Conservation (phyloP, 2,329 filamentous ascomycete species). For the Paraconiothyrium sp. region DNA sequence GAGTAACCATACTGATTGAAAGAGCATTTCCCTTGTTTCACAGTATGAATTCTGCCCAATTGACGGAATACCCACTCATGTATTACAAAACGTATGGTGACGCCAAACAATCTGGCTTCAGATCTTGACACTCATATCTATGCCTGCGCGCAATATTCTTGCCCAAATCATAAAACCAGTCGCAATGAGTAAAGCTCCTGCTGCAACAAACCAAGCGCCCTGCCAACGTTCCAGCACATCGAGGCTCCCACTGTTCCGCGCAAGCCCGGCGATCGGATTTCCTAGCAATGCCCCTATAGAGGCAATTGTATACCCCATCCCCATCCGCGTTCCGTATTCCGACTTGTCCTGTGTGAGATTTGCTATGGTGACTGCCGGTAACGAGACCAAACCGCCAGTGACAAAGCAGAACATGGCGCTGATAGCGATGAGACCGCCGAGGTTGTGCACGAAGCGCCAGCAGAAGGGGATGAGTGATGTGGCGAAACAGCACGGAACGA, state of each 20-base stretch:
- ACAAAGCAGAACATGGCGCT: constrained; percentile 53
- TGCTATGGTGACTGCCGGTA: constrained; percentile 51
- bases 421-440: constrained; percentile 49
- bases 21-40: too few species aligned
- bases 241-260: constrained; percentile 41
- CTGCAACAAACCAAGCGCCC: constrained; percentile 28
- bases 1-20: too few species aligned
- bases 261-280: constrained; percentile 51
- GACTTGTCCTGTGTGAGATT: constrained; percentile 51
- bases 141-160: constrained; percentile 16
- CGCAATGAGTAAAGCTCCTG: constrained; percentile 19
- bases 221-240: constrained; percentile 49
- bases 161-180: constrained; percentile 22
- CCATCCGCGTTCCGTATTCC: constrained; percentile 53
- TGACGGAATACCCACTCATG: too few species aligned
- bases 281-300: constrained; percentile 53
- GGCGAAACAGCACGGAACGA: constrained; percentile 22
- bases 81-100: too few species aligned
- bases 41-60: too few species aligned
- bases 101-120: not conserved
- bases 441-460: constrained; percentile 61
- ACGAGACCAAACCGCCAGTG: constrained; percentile 49
- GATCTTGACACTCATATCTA: constrained; percentile 12
- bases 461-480: constrained; percentile 56
- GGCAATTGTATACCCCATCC: constrained; percentile 54